Conservation (phyloP, 805 yeast genomes). For the Cyberlindnera americana region DNA sequence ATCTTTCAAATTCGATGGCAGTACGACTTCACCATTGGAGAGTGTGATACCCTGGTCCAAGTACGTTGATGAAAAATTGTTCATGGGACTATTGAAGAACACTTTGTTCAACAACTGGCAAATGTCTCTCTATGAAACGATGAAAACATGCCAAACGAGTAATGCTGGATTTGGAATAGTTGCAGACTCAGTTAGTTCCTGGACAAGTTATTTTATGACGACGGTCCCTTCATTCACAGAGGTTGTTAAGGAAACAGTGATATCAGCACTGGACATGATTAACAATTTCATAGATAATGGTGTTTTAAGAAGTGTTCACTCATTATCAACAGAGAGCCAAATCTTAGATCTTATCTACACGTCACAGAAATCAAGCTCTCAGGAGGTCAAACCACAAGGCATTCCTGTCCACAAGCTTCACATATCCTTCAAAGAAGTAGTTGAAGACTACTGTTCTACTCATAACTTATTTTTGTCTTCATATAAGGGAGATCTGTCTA, state of each 20-base stretch:
- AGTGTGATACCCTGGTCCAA: conserved; percentile 26
- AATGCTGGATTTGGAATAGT: background rate
- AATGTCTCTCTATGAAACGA: conserved; percentile 11
- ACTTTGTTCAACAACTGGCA: conserved; percentile 34
- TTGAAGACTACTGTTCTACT: conserved; percentile 54
- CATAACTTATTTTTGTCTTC: conserved; percentile 36
- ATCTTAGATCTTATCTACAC: background rate
- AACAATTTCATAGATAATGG: conserved; percentile 27
- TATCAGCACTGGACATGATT: conserved; percentile 30
- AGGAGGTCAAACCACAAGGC: conserved; percentile 28
- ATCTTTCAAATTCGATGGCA: conserved; percentile 11
- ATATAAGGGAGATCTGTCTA: conserved; percentile 20
- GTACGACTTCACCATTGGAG: conserved; percentile 22
- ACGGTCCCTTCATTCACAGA: background rate
- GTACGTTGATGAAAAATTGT: conserved; percentile 16
- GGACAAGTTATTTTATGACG: background rate
- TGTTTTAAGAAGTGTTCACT: conserved; percentile 10
- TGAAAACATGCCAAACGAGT: conserved; percentile 1
- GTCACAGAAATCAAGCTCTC: background rate
- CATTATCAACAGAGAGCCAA: conserved; percentile 1
- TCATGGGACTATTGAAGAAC: conserved; percentile 29
- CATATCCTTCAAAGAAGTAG: conserved; percentile 60
- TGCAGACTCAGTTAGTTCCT: background rate
- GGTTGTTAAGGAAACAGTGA: conserved; percentile 17
- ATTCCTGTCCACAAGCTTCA: conserved; percentile 41